A percentile compares a stretch with the other conserved stretches of the same genome.
Conservation (phyloP, 2,329 filamentous ascomycete genomes). For the Blastomyces percursus region DNA sequence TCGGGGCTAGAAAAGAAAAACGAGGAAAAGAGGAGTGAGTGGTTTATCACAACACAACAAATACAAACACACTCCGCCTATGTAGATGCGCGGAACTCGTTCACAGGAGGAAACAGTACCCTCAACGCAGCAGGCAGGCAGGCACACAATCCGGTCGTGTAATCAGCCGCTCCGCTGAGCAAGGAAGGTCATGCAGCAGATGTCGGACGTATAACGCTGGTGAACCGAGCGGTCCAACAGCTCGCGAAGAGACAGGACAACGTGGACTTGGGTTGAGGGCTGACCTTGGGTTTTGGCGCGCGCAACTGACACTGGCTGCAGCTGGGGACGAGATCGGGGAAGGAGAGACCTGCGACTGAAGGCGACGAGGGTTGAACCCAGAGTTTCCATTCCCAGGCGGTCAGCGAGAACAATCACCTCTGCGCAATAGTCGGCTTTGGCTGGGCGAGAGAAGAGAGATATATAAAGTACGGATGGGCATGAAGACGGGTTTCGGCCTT, state of each 20-base stretch:
- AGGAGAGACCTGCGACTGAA: background rate
- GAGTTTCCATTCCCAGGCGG: slow-evolving; percentile 10
- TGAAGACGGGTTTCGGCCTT: background rate
- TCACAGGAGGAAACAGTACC: background rate
- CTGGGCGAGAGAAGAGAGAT: no score
- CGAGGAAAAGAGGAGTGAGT: background rate
- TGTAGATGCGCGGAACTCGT: background rate
- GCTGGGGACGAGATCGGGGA: background rate
- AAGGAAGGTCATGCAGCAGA: background rate
- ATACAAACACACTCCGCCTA: background rate
- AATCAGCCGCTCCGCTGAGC: background rate
- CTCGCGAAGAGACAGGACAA: background rate
- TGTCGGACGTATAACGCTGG: background rate
- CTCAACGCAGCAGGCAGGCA: background rate
- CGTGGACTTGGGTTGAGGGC: background rate
- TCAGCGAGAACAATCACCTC: background rate
- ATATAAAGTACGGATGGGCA: background rate
- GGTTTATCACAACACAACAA: background rate
- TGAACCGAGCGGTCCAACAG: background rate
- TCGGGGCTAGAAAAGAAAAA: background rate
- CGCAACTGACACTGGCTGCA: background rate
- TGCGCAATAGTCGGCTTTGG: background rate
- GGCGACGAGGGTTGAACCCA: background rate
- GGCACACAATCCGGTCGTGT: background rate
- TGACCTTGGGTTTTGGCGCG: background rate